Base-by-base conservation (phyloP, 164 flowering plant genomes). In the Stephania japonica region DNA sequence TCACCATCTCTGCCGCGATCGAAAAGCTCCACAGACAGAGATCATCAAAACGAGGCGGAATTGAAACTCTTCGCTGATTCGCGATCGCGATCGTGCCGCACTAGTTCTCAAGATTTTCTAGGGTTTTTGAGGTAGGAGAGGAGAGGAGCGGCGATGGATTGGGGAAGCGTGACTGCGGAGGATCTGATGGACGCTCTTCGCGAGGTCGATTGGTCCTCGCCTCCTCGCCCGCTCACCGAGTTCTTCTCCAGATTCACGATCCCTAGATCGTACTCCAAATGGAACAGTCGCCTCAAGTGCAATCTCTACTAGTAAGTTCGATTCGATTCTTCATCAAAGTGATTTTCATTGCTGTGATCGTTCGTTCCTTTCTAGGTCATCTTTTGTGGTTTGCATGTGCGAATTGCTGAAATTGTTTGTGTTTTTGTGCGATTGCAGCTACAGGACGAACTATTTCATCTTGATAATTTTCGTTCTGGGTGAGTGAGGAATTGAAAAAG, bases 251-350 rank as follows among this genome's bases (percentile, higher is more conserved):
- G 88, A 81, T 94, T 94, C 82, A 90, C 97, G 16, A 4, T 87
- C 18, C 94, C 97, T 27, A 73, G 92, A 79, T 90, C 97, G 6
- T 83, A 67, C 72, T 61, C 90, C 71, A 91, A 87, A 72, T 91
- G 94, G 97, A 90, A 84, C 80, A 83, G 89, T 80, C 91, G 97
- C 74, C 93, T 91, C 83, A 91, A 91, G 78, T 91, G 97, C 90
- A 91, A 91, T 80, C 89, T 91, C 72, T 91, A 90, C 87, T 91
- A 91, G 97, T 91, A 84, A 25, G 76, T 38, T 18, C 53, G 16
- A 13, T 44, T 44, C 12, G 3, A 11, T 47, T 47, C 79, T 90
- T 90, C 24, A 7, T 61, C 7, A 32, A 32, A 32, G 16, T 12
- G 53, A 3, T 9, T 12, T 47, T 11, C 14, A 47, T 47, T 47